Conservation (phyloP, 1,284 basidiomycete species). For the Puccinia hordei region DNA sequence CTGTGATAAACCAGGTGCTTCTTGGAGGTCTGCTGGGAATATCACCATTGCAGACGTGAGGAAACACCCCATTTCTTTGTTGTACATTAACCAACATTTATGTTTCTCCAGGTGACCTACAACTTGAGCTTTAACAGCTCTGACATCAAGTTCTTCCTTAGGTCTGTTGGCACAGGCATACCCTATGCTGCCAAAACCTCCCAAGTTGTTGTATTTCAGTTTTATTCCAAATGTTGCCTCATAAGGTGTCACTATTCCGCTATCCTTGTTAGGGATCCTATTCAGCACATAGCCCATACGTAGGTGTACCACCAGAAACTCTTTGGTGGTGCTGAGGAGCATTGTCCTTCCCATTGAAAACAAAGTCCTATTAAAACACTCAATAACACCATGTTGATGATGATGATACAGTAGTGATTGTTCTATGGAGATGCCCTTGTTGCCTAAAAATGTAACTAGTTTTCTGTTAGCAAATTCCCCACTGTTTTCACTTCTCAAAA, state of each 20-base stretch:
- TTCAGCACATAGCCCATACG: no score
- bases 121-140: neutral
- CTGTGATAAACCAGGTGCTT: no score
- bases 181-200: neutral
- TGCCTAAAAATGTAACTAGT: neutral
- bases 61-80: neutral
- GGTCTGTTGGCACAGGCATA: neutral
- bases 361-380: no score
- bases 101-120: neutral
- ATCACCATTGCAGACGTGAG: neutral
- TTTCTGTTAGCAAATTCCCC: constrained; percentile 11
- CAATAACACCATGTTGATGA: no score
- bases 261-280: no score
- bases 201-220: neutral
- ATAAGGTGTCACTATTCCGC: no score
- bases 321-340: neutral
- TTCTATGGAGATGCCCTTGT: neutral
- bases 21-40: neutral
- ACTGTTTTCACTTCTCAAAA: neutral
- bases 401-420: constrained; percentile 4
- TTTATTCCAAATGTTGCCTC: no score
- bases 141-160: no score
- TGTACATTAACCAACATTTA: constrained; percentile 17
- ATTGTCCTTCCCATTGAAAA: no score
- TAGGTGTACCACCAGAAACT: neutral